Evolutionary conservation across 1,139 yeast species (phyloP), one percentile per base, ranked within the genome.

Genomic region (Hemisphaericaspora xylofermentans): DNA sequence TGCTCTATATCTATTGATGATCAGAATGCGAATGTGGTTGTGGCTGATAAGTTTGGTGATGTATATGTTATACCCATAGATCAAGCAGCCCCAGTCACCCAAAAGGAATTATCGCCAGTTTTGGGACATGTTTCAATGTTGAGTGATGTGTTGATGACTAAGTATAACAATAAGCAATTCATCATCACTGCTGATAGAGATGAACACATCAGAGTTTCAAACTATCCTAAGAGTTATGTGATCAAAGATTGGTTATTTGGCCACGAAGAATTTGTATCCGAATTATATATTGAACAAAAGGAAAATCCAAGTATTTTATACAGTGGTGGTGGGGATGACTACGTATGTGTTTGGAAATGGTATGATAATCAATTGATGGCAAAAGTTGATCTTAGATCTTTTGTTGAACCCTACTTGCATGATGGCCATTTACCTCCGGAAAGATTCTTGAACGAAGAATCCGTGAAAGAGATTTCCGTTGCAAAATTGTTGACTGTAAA

Each of bases 31-130:
- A 66, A 69, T 4, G 66, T 88, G 10, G 61, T 89, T 2, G 77
- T 89, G 16, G 97, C 95, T n/a, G 99, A 94, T 61, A 94, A 94
- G 66, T 93, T 91, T 59, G 99, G 99, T 36, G 99, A 94, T 63
- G 97, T 89, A 6, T 93, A 87, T 58, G 60, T 74, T 2, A 72
- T 85, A 15, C 61, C 71, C 5, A 63, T 82, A 10, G 63, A 58
- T 31, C 54, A 46, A 3, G 50, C 53, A 2, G 58, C 52, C 2
- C 56, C 66, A 1, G 48, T 61, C 2, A 68, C 65, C n/a, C 79
- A 74, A 40, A 66, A 74, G 31, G 50, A 63, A 3, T 56, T 78
- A 42, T 64, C 59, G 33, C 97, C 98, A 2, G 74, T 91, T 7
- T 69, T 91, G 45, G 99, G 99, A 3, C 99, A 94, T 63, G 98